Conservation (phyloP, 495 filamentous ascomycete genomes). For the Podospora didyma region DNA sequence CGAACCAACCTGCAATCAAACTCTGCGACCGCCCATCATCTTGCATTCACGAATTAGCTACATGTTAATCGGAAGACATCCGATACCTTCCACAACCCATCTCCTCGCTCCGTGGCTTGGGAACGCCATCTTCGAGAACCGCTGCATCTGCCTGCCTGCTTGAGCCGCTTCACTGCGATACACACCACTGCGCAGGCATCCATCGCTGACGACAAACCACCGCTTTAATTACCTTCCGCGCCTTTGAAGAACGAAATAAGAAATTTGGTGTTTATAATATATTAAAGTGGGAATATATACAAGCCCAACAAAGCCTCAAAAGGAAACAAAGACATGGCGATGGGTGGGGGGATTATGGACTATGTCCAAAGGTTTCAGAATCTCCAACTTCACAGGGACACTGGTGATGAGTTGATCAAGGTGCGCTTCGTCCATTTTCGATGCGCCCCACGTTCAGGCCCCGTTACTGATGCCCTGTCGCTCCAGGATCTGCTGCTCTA, state of each 20-base stretch:
- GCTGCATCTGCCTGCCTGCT: too few relatives aligned
- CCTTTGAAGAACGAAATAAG: background rate
- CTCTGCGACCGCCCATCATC: too few relatives aligned
- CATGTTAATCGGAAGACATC: too few relatives aligned
- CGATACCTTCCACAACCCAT: too few relatives aligned
- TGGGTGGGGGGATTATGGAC: slow-evolving; percentile 27
- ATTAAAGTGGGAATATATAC: background rate
- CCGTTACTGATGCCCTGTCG: slow-evolving; percentile 8
- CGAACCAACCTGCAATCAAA: too few relatives aligned
- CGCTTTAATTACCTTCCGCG: background rate
- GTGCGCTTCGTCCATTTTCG: slow-evolving; percentile 15
- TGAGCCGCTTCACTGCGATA: too few relatives aligned
- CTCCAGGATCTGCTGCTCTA: slow-evolving; percentile 43
- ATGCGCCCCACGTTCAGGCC: background rate
- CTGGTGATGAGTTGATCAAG: slow-evolving; percentile 34
- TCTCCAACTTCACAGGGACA: slow-evolving; percentile 31
- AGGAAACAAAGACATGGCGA: slow-evolving; percentile 7
- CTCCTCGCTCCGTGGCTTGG: too few relatives aligned
- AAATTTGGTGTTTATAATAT: background rate
- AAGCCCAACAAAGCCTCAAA: background rate
- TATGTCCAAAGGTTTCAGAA: slow-evolving; percentile 41
- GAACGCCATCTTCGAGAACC: too few relatives aligned
- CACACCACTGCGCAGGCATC: too few relatives aligned
- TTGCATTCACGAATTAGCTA: too few relatives aligned
- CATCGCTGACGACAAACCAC: too few relatives aligned